These are phyloP conservation scores for Wilhelminamyces savonicus DNA, from an alignment of 805 yeast species.

Conservation along the genomic window DNA sequence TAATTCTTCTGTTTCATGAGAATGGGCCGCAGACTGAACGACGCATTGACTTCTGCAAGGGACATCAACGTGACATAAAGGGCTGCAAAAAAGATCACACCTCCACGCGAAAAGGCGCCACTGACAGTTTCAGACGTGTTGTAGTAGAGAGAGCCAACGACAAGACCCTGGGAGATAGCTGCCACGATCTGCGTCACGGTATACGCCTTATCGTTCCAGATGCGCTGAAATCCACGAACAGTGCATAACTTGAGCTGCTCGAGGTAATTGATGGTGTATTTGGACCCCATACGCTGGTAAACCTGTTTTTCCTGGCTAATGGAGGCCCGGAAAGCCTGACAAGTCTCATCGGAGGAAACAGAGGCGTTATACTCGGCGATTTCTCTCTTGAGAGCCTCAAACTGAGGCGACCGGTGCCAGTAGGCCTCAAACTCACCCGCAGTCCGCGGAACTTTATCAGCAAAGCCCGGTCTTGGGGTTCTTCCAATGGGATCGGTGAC, in stretches of 20 bases:
- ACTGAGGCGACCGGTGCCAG: conserved; percentile 48
- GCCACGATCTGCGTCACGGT: conserved; percentile 41
- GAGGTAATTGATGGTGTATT: conserved; percentile 36
- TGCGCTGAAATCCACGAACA: conserved; percentile 47
- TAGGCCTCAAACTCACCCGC: conserved; percentile 54
- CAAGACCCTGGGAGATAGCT: conserved; percentile 49
- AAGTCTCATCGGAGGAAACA: conserved; percentile 22
- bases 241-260: conserved; percentile 47
- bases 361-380: conserved; percentile 10
- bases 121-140: conserved; percentile 42
- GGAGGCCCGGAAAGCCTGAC: conserved; percentile 26
- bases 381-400: conserved; percentile 12
- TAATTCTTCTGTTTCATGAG: conserved; percentile 24
- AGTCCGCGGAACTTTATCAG: conserved; percentile 49
- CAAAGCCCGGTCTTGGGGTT: conserved; percentile 40
- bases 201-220: conserved; percentile 51
- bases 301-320: conserved; percentile 31
- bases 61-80: conserved; percentile 48
- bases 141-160: conserved; percentile 59
- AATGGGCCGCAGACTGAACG: conserved; percentile 18
- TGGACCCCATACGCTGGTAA: conserved; percentile 30
- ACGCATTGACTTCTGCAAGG: conserved; percentile 36
- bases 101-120: conserved; percentile 62
- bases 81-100: conserved; percentile 53
- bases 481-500: conserved; percentile 65